Percentiles rank a stretch among this genome's conserved stretches.
Conservation (phyloP, 805 yeast species). For the Teunomyces atbi region DNA sequence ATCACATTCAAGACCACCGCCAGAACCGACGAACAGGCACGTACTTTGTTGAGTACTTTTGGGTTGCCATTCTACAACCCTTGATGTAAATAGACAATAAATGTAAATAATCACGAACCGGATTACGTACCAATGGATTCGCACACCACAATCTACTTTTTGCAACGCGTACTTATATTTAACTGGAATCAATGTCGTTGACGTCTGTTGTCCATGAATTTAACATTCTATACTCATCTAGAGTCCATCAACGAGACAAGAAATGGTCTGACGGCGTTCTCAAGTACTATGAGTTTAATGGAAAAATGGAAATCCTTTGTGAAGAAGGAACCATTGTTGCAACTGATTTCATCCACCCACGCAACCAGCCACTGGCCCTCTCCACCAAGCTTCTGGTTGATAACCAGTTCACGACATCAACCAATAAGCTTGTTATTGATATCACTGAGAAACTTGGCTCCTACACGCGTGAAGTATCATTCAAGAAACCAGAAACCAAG, state of each 20-base stretch:
- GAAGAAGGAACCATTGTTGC: constrained; percentile 33
- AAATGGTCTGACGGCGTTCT: constrained; percentile 53
- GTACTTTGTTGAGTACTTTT: constrained; percentile 74
- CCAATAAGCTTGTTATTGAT: constrained; percentile 21
- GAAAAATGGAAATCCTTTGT: constrained; percentile 43
- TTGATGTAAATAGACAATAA: constrained; percentile 4
- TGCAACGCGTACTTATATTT: not conserved
- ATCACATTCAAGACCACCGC: constrained; percentile 85
- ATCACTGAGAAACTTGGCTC: constrained; percentile 5
- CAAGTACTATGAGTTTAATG: constrained; percentile 46
- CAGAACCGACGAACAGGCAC: constrained; percentile 85
- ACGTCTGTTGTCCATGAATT: constrained; percentile 46
- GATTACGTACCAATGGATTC: too few species aligned
- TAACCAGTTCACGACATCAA: constrained; percentile 24
- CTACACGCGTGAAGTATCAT: not conserved
- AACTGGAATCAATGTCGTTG: not conserved
- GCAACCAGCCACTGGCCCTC: constrained; percentile 15
- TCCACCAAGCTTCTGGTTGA: constrained; percentile 13
- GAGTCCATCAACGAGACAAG: constrained; percentile 46
- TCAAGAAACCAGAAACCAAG: constrained; percentile 3
- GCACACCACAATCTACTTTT: too few species aligned
- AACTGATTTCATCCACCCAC: constrained; percentile 30
- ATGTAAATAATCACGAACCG: constrained; percentile 1
- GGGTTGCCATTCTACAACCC: constrained; percentile 69
- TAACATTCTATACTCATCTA: constrained; percentile 44